Conservation (phyloP, 129 eudicot genomes). For the Sambucus nigra region DNA sequence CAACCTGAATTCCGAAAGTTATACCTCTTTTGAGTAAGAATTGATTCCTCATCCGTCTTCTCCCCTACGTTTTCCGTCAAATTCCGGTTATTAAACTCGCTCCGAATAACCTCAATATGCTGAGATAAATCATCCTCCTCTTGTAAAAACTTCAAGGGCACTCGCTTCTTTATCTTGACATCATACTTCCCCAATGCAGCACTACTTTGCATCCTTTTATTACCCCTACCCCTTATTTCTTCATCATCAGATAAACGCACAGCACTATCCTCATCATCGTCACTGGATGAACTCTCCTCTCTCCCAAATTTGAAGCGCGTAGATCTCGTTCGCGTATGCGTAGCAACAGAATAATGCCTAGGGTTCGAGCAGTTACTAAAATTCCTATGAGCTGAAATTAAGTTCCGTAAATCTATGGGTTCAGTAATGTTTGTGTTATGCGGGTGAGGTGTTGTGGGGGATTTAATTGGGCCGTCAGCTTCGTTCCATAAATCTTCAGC, state of each 20-base stretch:
- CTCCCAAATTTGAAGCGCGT: conserved; percentile 21
- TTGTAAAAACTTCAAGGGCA: conserved; percentile 46
- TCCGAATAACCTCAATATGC: conserved; percentile 52
- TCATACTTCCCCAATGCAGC: conserved; percentile 79
- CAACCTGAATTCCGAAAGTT: neutral
- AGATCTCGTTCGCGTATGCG: conserved; percentile 9
- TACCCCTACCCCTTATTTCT: conserved; percentile 21
- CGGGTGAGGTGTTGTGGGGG: conserved; percentile 2
- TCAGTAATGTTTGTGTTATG: conserved; percentile 13
- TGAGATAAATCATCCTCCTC: conserved; percentile 47
- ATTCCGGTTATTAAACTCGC: conserved; percentile 46
- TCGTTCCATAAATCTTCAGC: conserved; percentile 97
- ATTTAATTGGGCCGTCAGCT: conserved; percentile 55
- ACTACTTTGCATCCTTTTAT: conserved; percentile 41
- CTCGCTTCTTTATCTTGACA: conserved; percentile 42
- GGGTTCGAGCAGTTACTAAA: conserved; percentile 11
- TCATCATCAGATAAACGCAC: too few relatives aligned
- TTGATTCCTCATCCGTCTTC: conserved; percentile 35
- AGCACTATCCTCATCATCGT: conserved; percentile 18
- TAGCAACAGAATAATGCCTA: conserved; percentile 39
- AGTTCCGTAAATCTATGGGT: conserved; percentile 31
- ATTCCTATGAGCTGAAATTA: conserved; percentile 19
- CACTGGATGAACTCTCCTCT: conserved; percentile 38
- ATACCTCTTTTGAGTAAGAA: conserved; percentile 60
- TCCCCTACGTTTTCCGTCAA: conserved; percentile 18